Percentiles rank a stretch among this genome's conserved stretches.
Evolutionary conservation across 139 green algal species (phyloP).

Genomic region (Chlorella sp.): DNA sequence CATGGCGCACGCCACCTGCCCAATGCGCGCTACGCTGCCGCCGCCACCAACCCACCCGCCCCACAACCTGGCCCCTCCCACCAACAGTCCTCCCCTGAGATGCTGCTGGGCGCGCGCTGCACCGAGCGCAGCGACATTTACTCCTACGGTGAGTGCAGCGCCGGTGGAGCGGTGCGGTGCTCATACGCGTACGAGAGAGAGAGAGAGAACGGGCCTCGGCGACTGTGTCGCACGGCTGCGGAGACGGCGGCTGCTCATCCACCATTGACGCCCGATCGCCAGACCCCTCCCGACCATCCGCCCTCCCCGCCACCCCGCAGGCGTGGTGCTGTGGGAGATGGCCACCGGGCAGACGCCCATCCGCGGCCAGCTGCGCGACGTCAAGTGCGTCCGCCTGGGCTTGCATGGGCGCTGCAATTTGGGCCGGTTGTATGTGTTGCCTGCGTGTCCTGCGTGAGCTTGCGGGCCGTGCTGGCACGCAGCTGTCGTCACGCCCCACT

Average conservation of each 20-base stretch:
- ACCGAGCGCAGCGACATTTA: constrained; percentile 54
- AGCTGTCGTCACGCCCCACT: too few relatives aligned
- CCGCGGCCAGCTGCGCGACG: constrained; percentile 31
- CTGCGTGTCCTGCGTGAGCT: too few relatives aligned
- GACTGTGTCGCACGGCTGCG: too few relatives aligned
- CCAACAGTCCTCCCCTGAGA: constrained; percentile 44
- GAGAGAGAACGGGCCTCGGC: too few relatives aligned
- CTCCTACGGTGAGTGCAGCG: constrained; percentile 33
- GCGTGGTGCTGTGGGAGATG: constrained; percentile 38
- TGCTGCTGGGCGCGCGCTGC: constrained; percentile 47
- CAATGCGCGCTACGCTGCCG: not conserved
- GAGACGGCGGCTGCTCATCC: too few relatives aligned
- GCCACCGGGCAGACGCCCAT: constrained; percentile 33
- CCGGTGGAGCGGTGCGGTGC: not conserved
- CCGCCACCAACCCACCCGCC: not conserved
- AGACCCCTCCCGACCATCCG: not conserved
- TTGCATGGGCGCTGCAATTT: too few relatives aligned
- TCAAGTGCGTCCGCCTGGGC: constrained; percentile 21
- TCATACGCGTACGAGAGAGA: too few relatives aligned
- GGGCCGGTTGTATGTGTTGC: too few relatives aligned
- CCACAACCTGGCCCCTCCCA: not conserved
- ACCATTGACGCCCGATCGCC: too few relatives aligned
- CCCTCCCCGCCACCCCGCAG: not conserved
- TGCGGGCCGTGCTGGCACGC: too few relatives aligned
- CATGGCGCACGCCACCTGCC: not conserved